These are phyloP conservation scores for Fusarium cicatricum DNA, from an alignment of 2,329 filamentous ascomycete genomes.

Conservation along the genomic window DNA sequence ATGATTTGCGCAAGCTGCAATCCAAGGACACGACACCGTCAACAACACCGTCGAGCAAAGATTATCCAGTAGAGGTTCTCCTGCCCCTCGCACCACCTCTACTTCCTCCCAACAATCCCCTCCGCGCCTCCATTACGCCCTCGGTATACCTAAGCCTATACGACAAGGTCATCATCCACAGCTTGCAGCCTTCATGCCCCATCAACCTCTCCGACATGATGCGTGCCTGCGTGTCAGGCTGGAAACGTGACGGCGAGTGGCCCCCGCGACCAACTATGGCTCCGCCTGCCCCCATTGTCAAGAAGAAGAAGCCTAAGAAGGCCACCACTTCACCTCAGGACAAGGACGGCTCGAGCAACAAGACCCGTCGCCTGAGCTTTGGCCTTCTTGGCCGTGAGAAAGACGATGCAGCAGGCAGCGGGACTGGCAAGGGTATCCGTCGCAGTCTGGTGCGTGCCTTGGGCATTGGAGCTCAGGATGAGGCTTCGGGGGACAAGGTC, in stretches of 20 bases:
- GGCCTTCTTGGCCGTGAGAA: constrained; percentile 55
- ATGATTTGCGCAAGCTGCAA: constrained; percentile 44
- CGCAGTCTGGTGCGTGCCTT: constrained; percentile 57
- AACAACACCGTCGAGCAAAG: constrained; percentile 26
- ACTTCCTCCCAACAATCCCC: constrained; percentile 75
- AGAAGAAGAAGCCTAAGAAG: constrained; percentile 51
- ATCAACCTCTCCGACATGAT: constrained; percentile 87
- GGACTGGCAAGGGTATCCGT: constrained; percentile 51
- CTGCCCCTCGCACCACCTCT: constrained; percentile 78
- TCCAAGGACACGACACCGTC: constrained; percentile 47
- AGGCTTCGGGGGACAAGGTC: constrained; percentile 22
- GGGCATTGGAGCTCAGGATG: constrained; percentile 47
- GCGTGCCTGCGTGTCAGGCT: constrained; percentile 82
- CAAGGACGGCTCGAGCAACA: constrained; percentile 41
- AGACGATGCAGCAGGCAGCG: constrained; percentile 42
- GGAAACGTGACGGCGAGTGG: constrained; percentile 95
- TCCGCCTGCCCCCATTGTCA: constrained; percentile 47
- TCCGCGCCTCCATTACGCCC: constrained; percentile 79
- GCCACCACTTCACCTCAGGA: constrained; percentile 20
- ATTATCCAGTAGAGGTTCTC: constrained; percentile 66
- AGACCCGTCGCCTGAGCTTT: constrained; percentile 56
- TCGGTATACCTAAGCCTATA: constrained; percentile 83
- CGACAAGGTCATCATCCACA: constrained; percentile 84
- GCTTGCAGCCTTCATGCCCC: constrained; percentile 83
- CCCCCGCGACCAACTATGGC: constrained; percentile 65